These are phyloP conservation scores for Leccinum laetum DNA, from an alignment of 1,284 basidiomycete genomes.

Conservation along the genomic window DNA sequence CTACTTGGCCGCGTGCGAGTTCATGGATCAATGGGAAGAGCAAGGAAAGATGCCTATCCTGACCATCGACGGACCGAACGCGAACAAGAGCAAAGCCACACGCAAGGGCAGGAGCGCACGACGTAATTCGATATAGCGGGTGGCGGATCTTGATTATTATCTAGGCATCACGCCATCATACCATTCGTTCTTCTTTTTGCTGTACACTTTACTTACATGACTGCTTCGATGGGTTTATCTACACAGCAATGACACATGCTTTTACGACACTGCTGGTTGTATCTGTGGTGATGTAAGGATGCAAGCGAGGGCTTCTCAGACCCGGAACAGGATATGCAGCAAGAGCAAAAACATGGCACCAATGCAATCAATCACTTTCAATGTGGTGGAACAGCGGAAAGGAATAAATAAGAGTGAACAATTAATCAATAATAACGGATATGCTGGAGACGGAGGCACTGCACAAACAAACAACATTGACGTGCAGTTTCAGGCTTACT, in stretches of 20 bases:
- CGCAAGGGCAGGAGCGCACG: slow-evolving; percentile 76
- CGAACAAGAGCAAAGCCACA: slow-evolving; percentile 40
- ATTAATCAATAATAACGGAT: slow-evolving; percentile 40
- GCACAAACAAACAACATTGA: slow-evolving; percentile 12
- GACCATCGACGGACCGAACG: slow-evolving; percentile 56
- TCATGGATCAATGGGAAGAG: slow-evolving; percentile 79
- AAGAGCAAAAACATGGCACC: slow-evolving; percentile 15
- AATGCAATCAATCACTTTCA: slow-evolving; percentile 10
- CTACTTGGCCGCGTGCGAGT: slow-evolving; percentile 72
- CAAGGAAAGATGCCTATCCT: slow-evolving; percentile 80
- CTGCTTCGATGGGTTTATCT: slow-evolving; percentile 21
- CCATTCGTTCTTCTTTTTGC: neutral
- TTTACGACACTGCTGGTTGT: neutral
- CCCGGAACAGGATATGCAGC: slow-evolving; percentile 20
- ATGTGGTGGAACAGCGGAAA: slow-evolving; percentile 11
- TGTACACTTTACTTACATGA: neutral
- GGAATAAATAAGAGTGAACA: slow-evolving; percentile 30
- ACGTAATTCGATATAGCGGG: slow-evolving; percentile 62
- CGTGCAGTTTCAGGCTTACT: slow-evolving; percentile 11
- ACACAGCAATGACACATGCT: slow-evolving; percentile 20
- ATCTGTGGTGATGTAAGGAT: slow-evolving; percentile 15
- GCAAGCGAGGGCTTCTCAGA: slow-evolving; percentile 13
- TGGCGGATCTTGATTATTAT: neutral
- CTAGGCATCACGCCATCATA: neutral
- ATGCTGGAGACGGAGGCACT: slow-evolving; percentile 20